These are phyloP conservation scores for Mycena galericulata DNA, from an alignment of 768 basidiomycete genomes.

Conservation along the genomic window DNA sequence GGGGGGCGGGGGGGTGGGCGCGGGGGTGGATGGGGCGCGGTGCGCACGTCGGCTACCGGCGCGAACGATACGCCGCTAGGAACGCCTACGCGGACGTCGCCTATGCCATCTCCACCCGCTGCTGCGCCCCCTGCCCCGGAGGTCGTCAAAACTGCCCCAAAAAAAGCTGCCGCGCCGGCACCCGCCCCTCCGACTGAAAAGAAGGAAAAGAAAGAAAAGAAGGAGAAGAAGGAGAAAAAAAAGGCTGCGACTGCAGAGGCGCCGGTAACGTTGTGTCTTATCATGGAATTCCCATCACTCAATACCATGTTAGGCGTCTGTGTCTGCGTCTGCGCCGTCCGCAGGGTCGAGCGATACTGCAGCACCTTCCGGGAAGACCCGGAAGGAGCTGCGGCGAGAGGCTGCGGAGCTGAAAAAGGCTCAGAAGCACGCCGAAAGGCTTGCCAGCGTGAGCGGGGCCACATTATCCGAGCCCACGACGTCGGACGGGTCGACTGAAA, in stretches of 20 bases:
- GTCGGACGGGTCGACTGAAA: constrained; percentile 16
- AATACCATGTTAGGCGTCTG: background rate
- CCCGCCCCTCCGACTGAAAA: constrained; percentile 25
- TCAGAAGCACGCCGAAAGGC: constrained; percentile 9
- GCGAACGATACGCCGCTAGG: constrained; percentile 81
- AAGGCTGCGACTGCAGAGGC: background rate
- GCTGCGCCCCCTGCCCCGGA: constrained; percentile 28
- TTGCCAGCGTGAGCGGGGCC: constrained; percentile 2
- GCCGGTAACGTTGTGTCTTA: background rate
- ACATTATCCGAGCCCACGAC: constrained; percentile 24
- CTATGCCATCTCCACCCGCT: constrained; percentile 38
- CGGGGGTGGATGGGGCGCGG: constrained; percentile 30
- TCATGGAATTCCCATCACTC: background rate
- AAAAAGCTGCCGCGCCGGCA: constrained; percentile 26
- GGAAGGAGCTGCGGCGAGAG: constrained; percentile 34
- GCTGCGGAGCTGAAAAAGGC: constrained; percentile 34
- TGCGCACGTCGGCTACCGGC: constrained; percentile 12
- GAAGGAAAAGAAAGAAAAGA: constrained; percentile 47
- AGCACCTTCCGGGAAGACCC: background rate
- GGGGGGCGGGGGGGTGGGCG: constrained; percentile 38
- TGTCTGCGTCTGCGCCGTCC: constrained; percentile 8
- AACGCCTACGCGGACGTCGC: constrained; percentile 60
- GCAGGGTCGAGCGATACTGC: background rate
- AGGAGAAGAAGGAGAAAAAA: constrained; percentile 47
- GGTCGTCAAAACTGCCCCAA: constrained; percentile 16